phyloP scores from a whole-genome alignment of 139 green algal species.

The Coelastrella sp. region DNA sequence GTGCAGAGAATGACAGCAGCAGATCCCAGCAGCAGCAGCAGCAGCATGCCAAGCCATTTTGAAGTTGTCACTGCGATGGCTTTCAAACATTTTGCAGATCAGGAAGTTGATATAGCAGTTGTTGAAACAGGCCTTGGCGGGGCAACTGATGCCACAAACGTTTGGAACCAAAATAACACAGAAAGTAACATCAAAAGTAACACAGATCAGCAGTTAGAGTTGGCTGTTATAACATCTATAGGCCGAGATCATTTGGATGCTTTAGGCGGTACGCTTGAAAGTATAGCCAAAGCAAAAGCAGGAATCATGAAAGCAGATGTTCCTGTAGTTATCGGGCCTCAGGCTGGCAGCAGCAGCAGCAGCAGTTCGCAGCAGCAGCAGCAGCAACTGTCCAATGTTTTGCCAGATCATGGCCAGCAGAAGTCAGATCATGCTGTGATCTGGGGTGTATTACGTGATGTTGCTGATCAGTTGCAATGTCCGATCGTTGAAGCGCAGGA shows the following conservation, averaged over 20 bases:
- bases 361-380: constrained; percentile 50
- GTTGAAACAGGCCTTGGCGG: constrained; percentile 91
- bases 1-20: not conserved
- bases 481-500: constrained; percentile 40
- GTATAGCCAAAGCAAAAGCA: constrained; percentile 84
- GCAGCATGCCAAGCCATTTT: constrained; percentile 82
- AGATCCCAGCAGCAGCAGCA: constrained; percentile 13
- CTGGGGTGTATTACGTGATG: not conserved
- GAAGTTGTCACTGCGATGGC: constrained; percentile 88
- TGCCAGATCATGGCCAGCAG: too few species aligned
- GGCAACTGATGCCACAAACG: constrained; percentile 88
- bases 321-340: constrained; percentile 74
- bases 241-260: constrained; percentile 81
- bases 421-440: not conserved
- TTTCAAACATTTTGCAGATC: constrained; percentile 79
- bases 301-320: constrained; percentile 80
- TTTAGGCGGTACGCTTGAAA: constrained; percentile 75
- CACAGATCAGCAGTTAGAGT: constrained; percentile 48
- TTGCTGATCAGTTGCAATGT: constrained; percentile 24
- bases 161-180: constrained; percentile 57
- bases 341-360: constrained; percentile 64
- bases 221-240: constrained; percentile 67
- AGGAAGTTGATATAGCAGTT: constrained; percentile 80
- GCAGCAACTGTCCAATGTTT: not conserved
- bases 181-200: not conserved